Evolutionary conservation across 75 land plant species (phyloP).

Genomic region (Selaginella tamariscina): DNA sequence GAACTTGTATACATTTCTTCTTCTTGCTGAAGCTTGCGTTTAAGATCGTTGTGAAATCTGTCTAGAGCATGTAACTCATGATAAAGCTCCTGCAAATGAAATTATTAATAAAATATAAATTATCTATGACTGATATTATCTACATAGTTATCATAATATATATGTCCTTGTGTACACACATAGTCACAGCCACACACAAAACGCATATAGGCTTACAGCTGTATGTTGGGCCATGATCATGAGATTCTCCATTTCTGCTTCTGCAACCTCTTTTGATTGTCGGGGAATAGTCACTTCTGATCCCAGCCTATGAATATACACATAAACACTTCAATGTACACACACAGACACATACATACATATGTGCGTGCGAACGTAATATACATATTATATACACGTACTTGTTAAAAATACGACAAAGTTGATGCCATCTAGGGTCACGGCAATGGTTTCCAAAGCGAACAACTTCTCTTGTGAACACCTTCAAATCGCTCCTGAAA

Average conservation of each 20-base stretch:
- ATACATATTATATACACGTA: slow-evolving; percentile 16
- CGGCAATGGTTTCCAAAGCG: slow-evolving; percentile 86
- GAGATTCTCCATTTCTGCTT: slow-evolving; percentile 48
- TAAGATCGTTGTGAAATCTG: slow-evolving; percentile 73
- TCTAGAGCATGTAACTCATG: slow-evolving; percentile 89
- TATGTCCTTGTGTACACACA: no score
- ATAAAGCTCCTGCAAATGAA: slow-evolving; percentile 85
- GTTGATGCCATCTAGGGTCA: slow-evolving; percentile 86
- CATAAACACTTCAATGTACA: no score
- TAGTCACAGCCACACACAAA: no score
- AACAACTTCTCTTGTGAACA: slow-evolving; percentile 66
- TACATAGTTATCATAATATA: no score
- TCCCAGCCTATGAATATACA: slow-evolving; percentile 37
- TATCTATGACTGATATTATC: no score
- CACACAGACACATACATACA: no score
- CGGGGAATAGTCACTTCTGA: slow-evolving; percentile 32
- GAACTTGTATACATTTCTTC: slow-evolving; percentile 42
- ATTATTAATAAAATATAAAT: no score
- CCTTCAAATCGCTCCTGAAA: slow-evolving; percentile 63
- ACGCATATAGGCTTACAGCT: slow-evolving; percentile 61
- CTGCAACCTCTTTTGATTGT: slow-evolving; percentile 49
- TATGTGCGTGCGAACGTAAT: no score
- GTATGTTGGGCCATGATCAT: slow-evolving; percentile 68
- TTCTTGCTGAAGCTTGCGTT: slow-evolving; percentile 60
- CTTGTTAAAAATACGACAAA: slow-evolving; percentile 67